phyloP scores from a whole-genome alignment of 768 basidiomycete species.

The Termitomyces bulborhizus region DNA sequence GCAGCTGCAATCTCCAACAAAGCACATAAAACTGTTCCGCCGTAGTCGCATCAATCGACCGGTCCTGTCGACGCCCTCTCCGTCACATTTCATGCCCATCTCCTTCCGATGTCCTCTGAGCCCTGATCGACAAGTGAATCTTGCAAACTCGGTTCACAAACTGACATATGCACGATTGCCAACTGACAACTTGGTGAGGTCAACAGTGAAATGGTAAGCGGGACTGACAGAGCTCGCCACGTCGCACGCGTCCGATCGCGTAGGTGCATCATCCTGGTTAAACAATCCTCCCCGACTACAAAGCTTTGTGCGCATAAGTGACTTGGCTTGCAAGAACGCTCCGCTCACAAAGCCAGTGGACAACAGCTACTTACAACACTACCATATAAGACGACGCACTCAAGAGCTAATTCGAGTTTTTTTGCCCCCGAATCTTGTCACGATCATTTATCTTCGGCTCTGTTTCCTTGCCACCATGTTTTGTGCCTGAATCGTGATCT shows the following conservation, averaged over 20 bases:
- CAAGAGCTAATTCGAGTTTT: not conserved
- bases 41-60: not conserved
- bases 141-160: not conserved
- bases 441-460: constrained; percentile 4
- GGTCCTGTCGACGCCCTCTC: not conserved
- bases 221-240: not conserved
- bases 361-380: not conserved
- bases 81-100: not conserved
- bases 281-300: not conserved
- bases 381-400: not conserved
- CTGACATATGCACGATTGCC: not conserved
- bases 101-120: not conserved
- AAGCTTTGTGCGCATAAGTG: not conserved
- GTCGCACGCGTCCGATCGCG: constrained; percentile 1
- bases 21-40: not conserved
- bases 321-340: not conserved
- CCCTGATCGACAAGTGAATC: not conserved
- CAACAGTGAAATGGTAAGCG: not conserved
- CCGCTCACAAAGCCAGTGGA: not conserved
- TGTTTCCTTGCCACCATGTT: constrained; percentile 17
- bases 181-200: too few relatives aligned
- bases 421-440: constrained; percentile 3
- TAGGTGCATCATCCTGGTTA: not conserved
- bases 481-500: constrained; percentile 33
- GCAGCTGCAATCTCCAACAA: too few relatives aligned